Evolutionary conservation across 2,329 filamentous ascomycete species (phyloP).

Genomic region (Colletotrichum scovillei): DNA sequence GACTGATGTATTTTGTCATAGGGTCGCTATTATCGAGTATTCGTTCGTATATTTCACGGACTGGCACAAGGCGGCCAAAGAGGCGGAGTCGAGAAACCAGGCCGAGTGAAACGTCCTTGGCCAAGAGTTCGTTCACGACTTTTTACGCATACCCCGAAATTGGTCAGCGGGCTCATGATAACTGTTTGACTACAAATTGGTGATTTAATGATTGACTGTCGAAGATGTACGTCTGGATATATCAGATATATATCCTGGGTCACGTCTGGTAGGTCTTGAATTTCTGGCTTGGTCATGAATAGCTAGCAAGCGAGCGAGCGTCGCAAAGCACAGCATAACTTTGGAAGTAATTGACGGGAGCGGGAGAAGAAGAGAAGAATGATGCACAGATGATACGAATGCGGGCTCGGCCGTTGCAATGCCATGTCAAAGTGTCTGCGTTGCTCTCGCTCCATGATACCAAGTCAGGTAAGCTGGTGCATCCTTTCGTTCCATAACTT

Average conservation of each 20-base stretch:
- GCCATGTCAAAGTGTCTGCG: not conserved
- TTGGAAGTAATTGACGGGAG: not conserved
- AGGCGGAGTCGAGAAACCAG: constrained; percentile 63
- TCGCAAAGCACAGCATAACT: not conserved
- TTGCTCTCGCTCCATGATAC: not conserved
- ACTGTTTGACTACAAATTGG: not conserved
- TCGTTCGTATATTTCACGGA: constrained; percentile 62
- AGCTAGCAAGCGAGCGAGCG: constrained; percentile 1
- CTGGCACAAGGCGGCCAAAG: constrained; percentile 64
- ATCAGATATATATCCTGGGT: too few relatives aligned
- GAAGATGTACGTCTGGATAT: not conserved
- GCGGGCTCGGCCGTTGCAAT: not conserved
- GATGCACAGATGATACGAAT: not conserved
- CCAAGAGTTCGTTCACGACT: constrained; percentile 40
- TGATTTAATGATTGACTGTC: not conserved
- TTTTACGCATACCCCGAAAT: not conserved
- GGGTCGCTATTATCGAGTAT: constrained; percentile 65
- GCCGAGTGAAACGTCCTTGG: constrained; percentile 48
- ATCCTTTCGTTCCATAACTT: not conserved
- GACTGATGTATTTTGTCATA: constrained; percentile 40
- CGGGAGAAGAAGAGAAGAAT: not conserved
- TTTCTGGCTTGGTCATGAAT: not conserved
- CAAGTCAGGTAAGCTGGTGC: not conserved
- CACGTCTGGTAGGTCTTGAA: not conserved
- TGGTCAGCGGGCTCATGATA: not conserved